Base-by-base conservation (phyloP, 1,139 yeast species). In the Magnusiomyces fungicola region DNA sequence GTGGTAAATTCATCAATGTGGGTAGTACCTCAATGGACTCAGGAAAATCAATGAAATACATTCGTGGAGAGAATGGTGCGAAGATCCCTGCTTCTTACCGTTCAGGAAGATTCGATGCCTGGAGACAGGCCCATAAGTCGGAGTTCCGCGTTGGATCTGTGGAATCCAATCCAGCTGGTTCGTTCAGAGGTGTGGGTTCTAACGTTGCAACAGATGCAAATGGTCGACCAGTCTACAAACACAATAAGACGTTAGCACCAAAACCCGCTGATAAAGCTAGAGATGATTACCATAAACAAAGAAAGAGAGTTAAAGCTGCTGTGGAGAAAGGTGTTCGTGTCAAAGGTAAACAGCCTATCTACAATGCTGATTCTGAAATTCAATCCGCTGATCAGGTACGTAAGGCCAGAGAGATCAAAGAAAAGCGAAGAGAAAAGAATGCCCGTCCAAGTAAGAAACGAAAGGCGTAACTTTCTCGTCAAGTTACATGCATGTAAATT, bases 31-130 rank as follows among this genome's bases (percentile, higher is more conserved):
- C 83, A 65, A 60, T 61, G 41, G 39, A 46, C 27, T 47, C 19
- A 50, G 57, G 48, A 56, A 62, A 47, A 50, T 46, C 58, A 22
- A 60, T 59, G 45, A 90, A 87, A 69, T 92, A 76, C 66, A 92
- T 94, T 60, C 83, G 89, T 56, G 95, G 97, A 56, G 99, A 94
- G 66, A 83, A 88, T 66, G 99, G 99, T 7, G 90, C 86, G 61
- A 80, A 79, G 66, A 81, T 94, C 50, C 97, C 98, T 3, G 98
- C 98, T 1, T 76, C 95, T 21, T 89, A 83, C 69, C 76, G 87
- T 62, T 83, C 95, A 3, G 99, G 99, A 49, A 81, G 89, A 59
- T 92, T 79, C 62, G 97, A 89, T 52, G 83, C 83, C 47, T 92
- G 97, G 98, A 84, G 83, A 63, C 76, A 81, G 57, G 79, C 80